Conservation (phyloP, 1,284 basidiomycete genomes). For the Malassezia yamatoensis region DNA sequence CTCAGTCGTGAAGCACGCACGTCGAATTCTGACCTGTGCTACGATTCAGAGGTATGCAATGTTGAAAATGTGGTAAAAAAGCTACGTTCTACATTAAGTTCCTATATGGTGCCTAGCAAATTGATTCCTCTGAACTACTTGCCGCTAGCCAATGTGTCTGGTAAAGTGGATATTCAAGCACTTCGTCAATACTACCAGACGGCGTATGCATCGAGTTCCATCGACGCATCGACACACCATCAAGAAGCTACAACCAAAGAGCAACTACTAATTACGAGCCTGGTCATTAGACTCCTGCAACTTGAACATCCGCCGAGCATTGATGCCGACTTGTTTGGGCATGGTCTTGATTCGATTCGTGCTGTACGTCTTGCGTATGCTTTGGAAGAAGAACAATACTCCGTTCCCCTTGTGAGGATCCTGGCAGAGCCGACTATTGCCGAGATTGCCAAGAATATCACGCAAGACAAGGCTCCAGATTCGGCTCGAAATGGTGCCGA, state of each 20-base stretch:
- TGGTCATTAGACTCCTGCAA: neutral
- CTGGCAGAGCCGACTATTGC: conserved; percentile 28
- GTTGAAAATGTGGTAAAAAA: conserved; percentile 13
- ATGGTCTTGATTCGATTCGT: conserved; percentile 36
- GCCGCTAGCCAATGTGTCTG: conserved; percentile 33
- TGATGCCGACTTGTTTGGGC: conserved; percentile 27
- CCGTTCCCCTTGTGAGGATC: conserved; percentile 21
- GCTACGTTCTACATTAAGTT: conserved; percentile 21
- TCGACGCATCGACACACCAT: neutral
- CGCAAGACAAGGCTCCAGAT: neutral
- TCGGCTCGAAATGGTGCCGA: no score
- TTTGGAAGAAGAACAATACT: conserved; percentile 20
- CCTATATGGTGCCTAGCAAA: conserved; percentile 40
- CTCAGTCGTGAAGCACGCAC: conserved; percentile 12
- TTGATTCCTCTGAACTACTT: conserved; percentile 25
- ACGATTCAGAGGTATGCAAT: conserved; percentile 10
- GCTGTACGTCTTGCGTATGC: conserved; percentile 29
- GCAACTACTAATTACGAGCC: conserved; percentile 21
- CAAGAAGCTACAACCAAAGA: conserved; percentile 2
- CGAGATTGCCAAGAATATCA: conserved; percentile 18
- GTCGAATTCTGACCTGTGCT: neutral
- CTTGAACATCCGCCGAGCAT: neutral
- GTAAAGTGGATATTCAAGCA: conserved; percentile 28
- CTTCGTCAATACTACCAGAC: conserved; percentile 21
- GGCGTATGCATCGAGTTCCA: neutral